Base-by-base conservation (phyloP, 495 filamentous ascomycete genomes). In the Aspergillus carlsbadensis region DNA sequence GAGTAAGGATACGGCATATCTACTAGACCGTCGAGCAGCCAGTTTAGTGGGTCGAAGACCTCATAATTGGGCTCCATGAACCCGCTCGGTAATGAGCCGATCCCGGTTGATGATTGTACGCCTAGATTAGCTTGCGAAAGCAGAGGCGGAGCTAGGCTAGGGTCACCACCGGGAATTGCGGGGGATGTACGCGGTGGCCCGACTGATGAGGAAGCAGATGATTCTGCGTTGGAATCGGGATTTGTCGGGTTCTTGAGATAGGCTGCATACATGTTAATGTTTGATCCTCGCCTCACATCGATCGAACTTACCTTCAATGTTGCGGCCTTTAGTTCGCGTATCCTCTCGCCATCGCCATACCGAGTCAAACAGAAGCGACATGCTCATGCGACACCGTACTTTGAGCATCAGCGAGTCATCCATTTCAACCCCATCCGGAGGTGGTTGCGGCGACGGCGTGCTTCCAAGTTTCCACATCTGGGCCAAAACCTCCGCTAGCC, bases 301-400 rank as follows among this genome's bases (percentile, higher is more conserved):
- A 6, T 39, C 13, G 22, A 21, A 67, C 82, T 71, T 77, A 89
- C 88, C 84, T 76, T 96, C 91, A 45, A 96, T 84, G 43, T 86
- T 89, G 17, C 89, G 80, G 7, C 85, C 89, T 68, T 88, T 85
- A 35, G 87, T 85, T 64, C 91, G 87, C 58, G 88, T 88, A 68
- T 92, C 88, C 65, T 95, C 90, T 54, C 92, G 80, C 92, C 92
- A 97, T 51, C 91, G 85, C 91, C 91, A 96, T 21, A 95, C 90
- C 4, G 87, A 91, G 71, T 97, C 92, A 67, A 87, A 96, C 2
- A 97, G 88, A 6, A 96, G 77, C 61, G 89, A 93, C 88, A 97
- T 92, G 69, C 90, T 95, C 82, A 93, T 92, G 10, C 92, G 83
- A 64, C 90, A 94, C 52, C 90, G 83, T 5, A 96, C 90, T 69